These are phyloP conservation scores for Dendrobium catenatum DNA, from an alignment of 106 monocot species.

Conservation along the genomic window DNA sequence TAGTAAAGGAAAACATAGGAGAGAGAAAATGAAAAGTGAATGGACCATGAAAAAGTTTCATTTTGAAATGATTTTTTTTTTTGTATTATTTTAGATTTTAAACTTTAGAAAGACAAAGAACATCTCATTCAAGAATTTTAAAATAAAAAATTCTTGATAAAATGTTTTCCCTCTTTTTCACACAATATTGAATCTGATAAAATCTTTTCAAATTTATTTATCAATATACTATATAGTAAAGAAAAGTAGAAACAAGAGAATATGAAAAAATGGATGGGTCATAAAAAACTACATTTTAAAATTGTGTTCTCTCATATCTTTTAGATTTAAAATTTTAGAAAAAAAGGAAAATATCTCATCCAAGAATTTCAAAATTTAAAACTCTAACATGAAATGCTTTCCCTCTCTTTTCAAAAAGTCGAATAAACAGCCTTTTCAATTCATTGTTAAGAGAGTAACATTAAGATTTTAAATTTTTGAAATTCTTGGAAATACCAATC, in stretches of 20 bases:
- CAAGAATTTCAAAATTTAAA: too few species aligned
- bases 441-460: background rate
- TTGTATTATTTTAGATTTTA: background rate
- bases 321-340: too few species aligned
- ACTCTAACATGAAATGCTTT: too few species aligned
- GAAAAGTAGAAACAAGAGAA: too few species aligned
- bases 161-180: background rate
- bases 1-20: background rate
- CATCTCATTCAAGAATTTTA: background rate
- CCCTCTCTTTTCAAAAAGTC: too few species aligned
- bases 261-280: too few species aligned
- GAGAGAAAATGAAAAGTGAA: background rate
- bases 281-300: too few species aligned
- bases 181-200: background rate
- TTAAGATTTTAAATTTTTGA: too few species aligned
- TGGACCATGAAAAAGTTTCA: background rate
- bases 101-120: background rate
- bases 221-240: too few species aligned
- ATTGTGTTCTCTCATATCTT: too few species aligned
- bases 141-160: background rate
- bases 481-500: too few species aligned
- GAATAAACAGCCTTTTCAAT: background rate
- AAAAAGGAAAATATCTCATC: too few species aligned
- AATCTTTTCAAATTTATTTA: background rate
- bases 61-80: background rate